These are phyloP conservation scores for Apocynum venetum DNA, from an alignment of 257 asterid species.

Conservation along the genomic window DNA sequence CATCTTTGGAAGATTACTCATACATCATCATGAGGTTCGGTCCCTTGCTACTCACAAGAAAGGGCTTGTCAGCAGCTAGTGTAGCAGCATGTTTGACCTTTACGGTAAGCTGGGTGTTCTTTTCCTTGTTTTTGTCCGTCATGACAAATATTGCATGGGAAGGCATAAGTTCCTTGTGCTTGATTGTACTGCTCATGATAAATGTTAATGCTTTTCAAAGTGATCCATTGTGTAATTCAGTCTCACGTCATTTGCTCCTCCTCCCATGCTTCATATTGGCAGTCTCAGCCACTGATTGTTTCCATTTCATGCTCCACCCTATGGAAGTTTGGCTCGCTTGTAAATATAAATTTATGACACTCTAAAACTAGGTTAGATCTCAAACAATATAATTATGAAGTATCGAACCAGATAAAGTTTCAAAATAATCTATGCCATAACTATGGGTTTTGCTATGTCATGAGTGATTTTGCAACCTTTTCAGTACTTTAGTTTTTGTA, in stretches of 20 bases:
- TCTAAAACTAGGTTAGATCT: neutral
- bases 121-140: constrained; percentile 2
- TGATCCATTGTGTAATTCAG: neutral
- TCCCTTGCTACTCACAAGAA: constrained; percentile 78
- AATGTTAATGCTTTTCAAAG: neutral
- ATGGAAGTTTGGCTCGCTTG: neutral
- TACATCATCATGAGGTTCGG: constrained; percentile 78
- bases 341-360: neutral
- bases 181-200: neutral
- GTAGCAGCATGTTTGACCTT: constrained; percentile 91
- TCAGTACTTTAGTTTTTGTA: neutral
- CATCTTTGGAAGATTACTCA: constrained; percentile 71
- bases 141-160: neutral
- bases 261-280: neutral
- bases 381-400: neutral
- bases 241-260: neutral
- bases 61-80: constrained; percentile 78
- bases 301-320: neutral
- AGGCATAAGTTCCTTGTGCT: neutral
- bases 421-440: no score
- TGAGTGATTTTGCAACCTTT: neutral
- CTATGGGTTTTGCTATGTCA: neutral
- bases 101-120: constrained; percentile 50
- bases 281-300: no score
- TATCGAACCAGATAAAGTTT: neutral